phyloP scores from a whole-genome alignment of 2,329 filamentous ascomycete genomes.

The Aureobasidium sp. region DNA sequence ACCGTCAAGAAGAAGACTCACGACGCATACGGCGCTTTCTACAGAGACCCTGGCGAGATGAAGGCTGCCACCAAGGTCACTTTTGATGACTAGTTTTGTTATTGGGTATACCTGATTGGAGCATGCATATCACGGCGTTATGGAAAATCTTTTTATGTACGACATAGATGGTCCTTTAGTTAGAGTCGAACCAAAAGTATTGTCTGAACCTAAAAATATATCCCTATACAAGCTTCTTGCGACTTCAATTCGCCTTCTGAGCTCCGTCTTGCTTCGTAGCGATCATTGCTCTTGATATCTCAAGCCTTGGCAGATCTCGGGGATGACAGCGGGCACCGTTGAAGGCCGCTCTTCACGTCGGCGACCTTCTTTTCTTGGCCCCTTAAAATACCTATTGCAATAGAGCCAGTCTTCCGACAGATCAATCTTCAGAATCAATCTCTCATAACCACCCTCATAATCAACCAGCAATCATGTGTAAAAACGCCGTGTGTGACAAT shows the following conservation, averaged over 20 bases:
- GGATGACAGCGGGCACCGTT: slow-evolving; percentile 1
- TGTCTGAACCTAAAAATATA: background rate
- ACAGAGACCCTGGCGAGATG: slow-evolving; percentile 73
- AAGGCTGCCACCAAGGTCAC: slow-evolving; percentile 87
- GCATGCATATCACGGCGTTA: slow-evolving; percentile 12
- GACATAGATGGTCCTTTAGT: slow-evolving; percentile 9
- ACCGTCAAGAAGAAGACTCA: slow-evolving; percentile 99
- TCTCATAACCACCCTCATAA: background rate
- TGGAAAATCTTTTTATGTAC: slow-evolving; percentile 2
- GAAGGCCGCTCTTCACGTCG: background rate
- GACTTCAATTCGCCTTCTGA: background rate
- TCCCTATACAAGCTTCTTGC: background rate
- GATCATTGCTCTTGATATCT: background rate
- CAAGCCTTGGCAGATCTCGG: background rate
- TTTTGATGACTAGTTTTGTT: slow-evolving; percentile 54
- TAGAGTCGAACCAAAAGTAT: slow-evolving; percentile 13
- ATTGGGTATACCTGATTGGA: slow-evolving; percentile 6
- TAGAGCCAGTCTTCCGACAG: background rate
- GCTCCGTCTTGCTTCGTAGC: background rate
- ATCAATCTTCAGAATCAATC: background rate
- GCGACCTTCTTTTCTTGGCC: background rate
- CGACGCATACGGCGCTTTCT: slow-evolving; percentile 90
- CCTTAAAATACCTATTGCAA: background rate
- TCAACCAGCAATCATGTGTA: slow-evolving; percentile 52
- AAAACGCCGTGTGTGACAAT: slow-evolving; percentile 53